Evolutionary conservation across 768 basidiomycete genomes (phyloP), one percentile per base, ranked within the genome.

Genomic region (Neoboletus subvelutipes): DNA sequence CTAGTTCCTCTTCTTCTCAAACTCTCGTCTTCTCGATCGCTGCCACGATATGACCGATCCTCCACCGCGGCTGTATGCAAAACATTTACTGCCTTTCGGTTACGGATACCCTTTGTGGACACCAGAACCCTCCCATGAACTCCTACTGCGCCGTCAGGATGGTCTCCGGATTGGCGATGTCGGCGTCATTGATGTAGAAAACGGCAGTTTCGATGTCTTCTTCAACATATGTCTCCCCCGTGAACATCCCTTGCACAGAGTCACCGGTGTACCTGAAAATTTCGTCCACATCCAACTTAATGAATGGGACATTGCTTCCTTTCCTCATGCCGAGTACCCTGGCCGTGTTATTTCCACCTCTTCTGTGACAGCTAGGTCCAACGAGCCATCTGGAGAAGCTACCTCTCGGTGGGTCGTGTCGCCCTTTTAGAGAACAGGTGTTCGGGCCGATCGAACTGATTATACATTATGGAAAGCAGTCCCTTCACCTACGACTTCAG

Each of bases 91-190:
- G n/a, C 57, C 61, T 0, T 11, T 45, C 1, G 33, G 61, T 8
- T 63, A 65, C 33, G 75, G 74, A 3, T 69, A 68, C 52, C 73
- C 72, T 9, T 56, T 74, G 6, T 74, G 68, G 71, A 63, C 64
- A n/a, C 74, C 74, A 13, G 67, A 68, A 6, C 67, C 68, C 53
- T 72, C 10, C 60, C 50, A 52, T 7, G 28, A 52, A 31, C 50
- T 52, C 11, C 41, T 52, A 13, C 9, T 22, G 17, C 39, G 48
- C 10, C 60, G 60, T 34, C 52, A 34, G 12, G 50, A 62, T 10
- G 74, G 74, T 8, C 62, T 71, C 20, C 64, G 53, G 39, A 71
- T 75, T 29, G 74, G 75, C 4, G 74, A 77, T 55, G 69, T 76
- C 5, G 72, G 73, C 8, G 61, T 74, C 33, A 42, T 76, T 20